phyloP scores from a whole-genome alignment of 768 basidiomycete genomes.

The Sporobolomyces phaffii region DNA sequence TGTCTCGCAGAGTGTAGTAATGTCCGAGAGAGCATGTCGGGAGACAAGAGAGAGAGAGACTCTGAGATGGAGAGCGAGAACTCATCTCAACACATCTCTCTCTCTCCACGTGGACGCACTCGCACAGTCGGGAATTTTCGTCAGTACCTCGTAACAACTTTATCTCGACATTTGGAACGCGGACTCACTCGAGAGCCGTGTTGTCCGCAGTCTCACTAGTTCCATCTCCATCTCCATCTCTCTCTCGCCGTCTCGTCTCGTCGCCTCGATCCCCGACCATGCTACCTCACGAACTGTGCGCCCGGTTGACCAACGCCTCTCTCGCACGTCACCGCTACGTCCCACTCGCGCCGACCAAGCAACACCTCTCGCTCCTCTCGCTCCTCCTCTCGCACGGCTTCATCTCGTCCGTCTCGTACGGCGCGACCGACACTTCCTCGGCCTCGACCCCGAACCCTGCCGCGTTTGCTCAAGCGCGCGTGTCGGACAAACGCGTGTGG shows the following conservation, averaged over 20 bases:
- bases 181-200: too few relatives aligned
- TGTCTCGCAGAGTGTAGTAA: background rate
- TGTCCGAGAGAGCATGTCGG: background rate
- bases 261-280: too few relatives aligned
- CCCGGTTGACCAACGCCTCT: constrained; percentile 74
- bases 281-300: constrained; percentile 68
- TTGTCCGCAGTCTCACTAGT: background rate
- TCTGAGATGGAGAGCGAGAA: too few relatives aligned
- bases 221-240: background rate
- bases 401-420: constrained; percentile 72
- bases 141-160: background rate
- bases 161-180: too few relatives aligned
- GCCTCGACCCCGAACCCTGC: constrained; percentile 44
- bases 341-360: constrained; percentile 71
- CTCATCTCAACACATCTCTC: background rate
- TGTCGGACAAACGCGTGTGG: constrained; percentile 77
- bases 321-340: constrained; percentile 73
- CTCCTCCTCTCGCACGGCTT: constrained; percentile 89
- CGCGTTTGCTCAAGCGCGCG: constrained; percentile 54
- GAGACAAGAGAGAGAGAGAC: too few relatives aligned
- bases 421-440: constrained; percentile 49
- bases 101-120: too few relatives aligned
- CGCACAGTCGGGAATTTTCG: too few relatives aligned
- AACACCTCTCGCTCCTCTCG: constrained; percentile 84
- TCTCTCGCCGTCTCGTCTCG: too few relatives aligned